These are phyloP conservation scores for Cutaneotrichosporon mucoides DNA, from an alignment of 1,284 basidiomycete genomes.

Conservation along the genomic window DNA sequence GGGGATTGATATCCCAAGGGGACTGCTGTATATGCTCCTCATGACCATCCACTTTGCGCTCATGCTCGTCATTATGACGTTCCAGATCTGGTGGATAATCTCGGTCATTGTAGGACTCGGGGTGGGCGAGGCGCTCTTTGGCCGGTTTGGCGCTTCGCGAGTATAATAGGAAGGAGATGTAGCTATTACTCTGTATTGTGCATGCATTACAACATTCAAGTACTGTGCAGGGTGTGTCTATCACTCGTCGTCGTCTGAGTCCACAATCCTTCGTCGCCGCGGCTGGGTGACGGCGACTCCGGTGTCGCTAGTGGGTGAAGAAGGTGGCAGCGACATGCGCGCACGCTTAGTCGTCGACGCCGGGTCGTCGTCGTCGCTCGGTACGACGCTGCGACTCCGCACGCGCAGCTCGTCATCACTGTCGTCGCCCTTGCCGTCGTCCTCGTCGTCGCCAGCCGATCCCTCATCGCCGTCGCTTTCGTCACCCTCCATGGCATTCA, in stretches of 20 bases:
- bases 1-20: slow-evolving; percentile 33
- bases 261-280: not conserved
- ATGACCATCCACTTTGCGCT: slow-evolving; percentile 34
- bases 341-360: not conserved
- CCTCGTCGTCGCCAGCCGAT: not conserved
- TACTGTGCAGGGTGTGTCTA: not conserved
- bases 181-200: not conserved
- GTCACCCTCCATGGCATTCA: slow-evolving; percentile 7
- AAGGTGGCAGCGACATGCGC: too few species aligned
- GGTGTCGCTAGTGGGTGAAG: too few species aligned
- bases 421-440: not conserved
- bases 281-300: not conserved
- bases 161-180: not conserved
- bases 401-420: not conserved
- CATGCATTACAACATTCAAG: slow-evolving; percentile 18
- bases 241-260: slow-evolving; percentile 2
- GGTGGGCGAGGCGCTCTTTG: slow-evolving; percentile 42
- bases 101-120: slow-evolving; percentile 40
- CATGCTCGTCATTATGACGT: slow-evolving; percentile 47
- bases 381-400: not conserved
- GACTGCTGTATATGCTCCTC: slow-evolving; percentile 32
- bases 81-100: slow-evolving; percentile 47
- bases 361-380: not conserved
- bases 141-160: slow-evolving; percentile 20
- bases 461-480: not conserved